Evolutionary conservation across 768 basidiomycete genomes (phyloP).

Genomic region (Daedaleopsis sinensis): DNA sequence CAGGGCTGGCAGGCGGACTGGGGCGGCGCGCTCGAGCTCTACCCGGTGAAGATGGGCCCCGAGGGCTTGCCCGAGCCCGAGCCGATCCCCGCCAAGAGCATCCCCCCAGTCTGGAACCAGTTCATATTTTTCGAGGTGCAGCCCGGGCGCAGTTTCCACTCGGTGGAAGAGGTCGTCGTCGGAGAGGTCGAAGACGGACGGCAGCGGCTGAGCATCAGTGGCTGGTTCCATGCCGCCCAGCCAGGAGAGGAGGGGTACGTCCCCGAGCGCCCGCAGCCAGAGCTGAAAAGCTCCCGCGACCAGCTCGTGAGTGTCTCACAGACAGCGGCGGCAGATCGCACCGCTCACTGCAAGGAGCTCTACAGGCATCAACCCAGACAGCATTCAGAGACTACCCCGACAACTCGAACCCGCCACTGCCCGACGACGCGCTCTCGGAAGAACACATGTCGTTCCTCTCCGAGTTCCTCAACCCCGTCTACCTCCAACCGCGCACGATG

Average conservation of each 20-base stretch:
- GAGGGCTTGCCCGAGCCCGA: constrained; percentile 74
- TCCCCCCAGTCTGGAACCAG: constrained; percentile 88
- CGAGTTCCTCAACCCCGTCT: constrained; percentile 87
- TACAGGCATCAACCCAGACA: constrained; percentile 64
- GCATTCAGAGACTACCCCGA: constrained; percentile 51
- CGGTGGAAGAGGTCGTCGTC: constrained; percentile 95
- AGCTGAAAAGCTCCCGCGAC: constrained; percentile 81
- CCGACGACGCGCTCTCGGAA: constrained; percentile 54
- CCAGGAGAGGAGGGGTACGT: constrained; percentile 89
- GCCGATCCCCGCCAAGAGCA: constrained; percentile 60
- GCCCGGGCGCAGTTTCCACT: constrained; percentile 94
- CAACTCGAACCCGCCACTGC: constrained; percentile 49
- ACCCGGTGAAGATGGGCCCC: constrained; percentile 64
- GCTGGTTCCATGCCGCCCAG: constrained; percentile 96
- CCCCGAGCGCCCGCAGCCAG: constrained; percentile 46
- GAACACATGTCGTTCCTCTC: constrained; percentile 73
- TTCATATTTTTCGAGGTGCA: constrained; percentile 92
- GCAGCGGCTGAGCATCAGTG: constrained; percentile 85
- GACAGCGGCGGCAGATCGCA: constrained; percentile 20
- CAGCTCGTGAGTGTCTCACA: constrained; percentile 70
- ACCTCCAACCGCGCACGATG: constrained; percentile 83
- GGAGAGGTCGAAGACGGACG: constrained; percentile 71
- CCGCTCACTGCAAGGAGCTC: neutral
- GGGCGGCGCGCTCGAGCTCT: constrained; percentile 94
- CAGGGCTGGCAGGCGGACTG: constrained; percentile 84